Evolutionary conservation across 2,329 filamentous ascomycete species (phyloP), one percentile per base, ranked within the genome.

Genomic region (Penicillium sp.): DNA sequence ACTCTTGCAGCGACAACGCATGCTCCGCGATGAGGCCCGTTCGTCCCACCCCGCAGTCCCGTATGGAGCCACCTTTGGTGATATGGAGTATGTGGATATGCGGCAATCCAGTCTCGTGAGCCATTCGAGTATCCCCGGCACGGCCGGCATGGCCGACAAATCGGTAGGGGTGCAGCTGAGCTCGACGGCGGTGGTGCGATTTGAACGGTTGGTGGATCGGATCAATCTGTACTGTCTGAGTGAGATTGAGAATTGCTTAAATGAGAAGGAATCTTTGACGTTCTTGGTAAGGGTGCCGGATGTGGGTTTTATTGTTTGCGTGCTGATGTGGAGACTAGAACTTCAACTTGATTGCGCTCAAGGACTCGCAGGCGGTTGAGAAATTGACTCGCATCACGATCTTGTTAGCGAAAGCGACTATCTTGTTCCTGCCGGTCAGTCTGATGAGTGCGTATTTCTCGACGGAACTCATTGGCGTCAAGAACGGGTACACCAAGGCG

Each of bases 381-480:
- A 81, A 86, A 18, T 79, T 92, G 18, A 90, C 88, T 0, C 79
- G 88, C 53, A 86, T 88, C 58, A 89, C 88, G 3, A 84, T 90
- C 4, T 75, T 92, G 5, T 78, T 92, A 10, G 88, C 87, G 44
- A 91, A 92, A 68, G 83, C 88, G 5, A 89, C 86, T 11, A 88
- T 91, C 39, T 77, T 91, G 48, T 92, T 92, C 73, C 78, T 91
- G 51, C 88, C 88, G 0, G 86, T 91, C 56, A 87, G 82, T 60
- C 80, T 91, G 45, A 86, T 91, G 83, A 90, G 88, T 3, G 84
- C 79, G 31, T 92, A 90, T 71, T 92, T 90, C 69, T 86, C 84
- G 5, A 81, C 87, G 1, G 81, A 89, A 67, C 82, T 90, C 46
- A 72, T 76, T 7, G 80, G 83, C 4, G 73, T 86, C 9, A 77